These are phyloP conservation scores for Lagenaria siceraria DNA, from an alignment of 306 rosid species.

Conservation along the genomic window DNA sequence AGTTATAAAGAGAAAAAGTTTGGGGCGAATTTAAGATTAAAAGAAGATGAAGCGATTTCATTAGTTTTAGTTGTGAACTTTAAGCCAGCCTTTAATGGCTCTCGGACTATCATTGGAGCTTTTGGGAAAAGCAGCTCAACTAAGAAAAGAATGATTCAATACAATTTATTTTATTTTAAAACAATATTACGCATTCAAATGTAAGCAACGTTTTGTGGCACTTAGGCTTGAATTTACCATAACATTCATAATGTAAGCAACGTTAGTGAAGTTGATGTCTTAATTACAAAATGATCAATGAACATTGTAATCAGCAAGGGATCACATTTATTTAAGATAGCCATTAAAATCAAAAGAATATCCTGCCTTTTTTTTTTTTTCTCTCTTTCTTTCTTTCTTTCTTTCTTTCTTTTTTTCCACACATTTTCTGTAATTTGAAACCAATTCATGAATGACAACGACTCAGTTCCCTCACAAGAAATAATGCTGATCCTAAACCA, in stretches of 20 bases:
- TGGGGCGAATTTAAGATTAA: neutral
- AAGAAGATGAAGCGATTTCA: too few species aligned
- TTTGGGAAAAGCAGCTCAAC: too few species aligned
- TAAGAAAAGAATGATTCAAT: too few species aligned
- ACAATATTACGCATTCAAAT: too few species aligned
- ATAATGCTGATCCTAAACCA: neutral
- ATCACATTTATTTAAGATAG: neutral
- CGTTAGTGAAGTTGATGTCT: neutral
- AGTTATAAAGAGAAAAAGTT: neutral
- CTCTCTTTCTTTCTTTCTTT: neutral
- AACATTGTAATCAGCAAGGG: neutral
- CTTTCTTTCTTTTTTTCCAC: neutral
- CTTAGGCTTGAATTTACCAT: neutral
- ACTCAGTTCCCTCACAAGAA: neutral
- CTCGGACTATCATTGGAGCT: too few species aligned
- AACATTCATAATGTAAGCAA: neutral
- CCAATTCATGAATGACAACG: neutral
- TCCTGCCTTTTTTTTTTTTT: neutral
- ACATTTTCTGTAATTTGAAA: neutral
- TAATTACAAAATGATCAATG: neutral
- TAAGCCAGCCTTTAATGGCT: too few species aligned
- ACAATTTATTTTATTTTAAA: too few species aligned
- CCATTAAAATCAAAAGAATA: neutral
- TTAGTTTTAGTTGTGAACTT: too few species aligned
- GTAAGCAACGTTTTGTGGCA: too few species aligned